Evolutionary conservation across 2,329 filamentous ascomycete genomes (phyloP), one percentile per base, ranked within the genome.

Genomic region (Exutisphaerella laricina): DNA sequence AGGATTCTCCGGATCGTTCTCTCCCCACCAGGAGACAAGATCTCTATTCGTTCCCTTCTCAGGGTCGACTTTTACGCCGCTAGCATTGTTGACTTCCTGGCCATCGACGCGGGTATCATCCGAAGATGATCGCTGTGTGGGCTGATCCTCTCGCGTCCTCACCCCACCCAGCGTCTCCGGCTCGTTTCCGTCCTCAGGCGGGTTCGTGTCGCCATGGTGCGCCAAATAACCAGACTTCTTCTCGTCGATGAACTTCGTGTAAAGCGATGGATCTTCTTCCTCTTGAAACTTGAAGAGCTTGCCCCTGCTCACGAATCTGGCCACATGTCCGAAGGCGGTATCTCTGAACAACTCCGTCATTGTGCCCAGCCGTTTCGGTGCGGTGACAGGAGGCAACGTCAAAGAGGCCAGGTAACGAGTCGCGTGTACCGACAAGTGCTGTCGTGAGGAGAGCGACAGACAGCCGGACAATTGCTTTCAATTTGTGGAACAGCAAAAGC

Each of bases 11-110:
- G 65, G 59, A 51, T 77, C 75, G 43, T 72, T 54, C 0, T 67
- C 62, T 1, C 68, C 70, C 50, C 66, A 73, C 74, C 75, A 79
- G 25, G 67, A 64, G 5, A 79, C 66, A 4, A 79, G 58, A 41
- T 71, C 60, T 5, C 67, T 55, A 55, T 78, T 72, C 46, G 59
- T 65, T 1, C 73, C 73, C 49, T 76, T 77, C 50, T 78, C 75
- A 1, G 67, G 63, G 54, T 78, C 73, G 10, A 74, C 58, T 21
- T 56, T 58, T 6, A 67, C 61, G 14, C 68, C 69, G 32, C 65
- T 71, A 3, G 63, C 58, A 20, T 66, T 51, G 37, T 70, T 69
- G 41, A 63, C 29, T 16, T 28, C 36, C 18, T 60, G 54, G 12
- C 49, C 51, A 1, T 48, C 30, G 43, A 59, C 41, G 43, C 51